These are phyloP conservation scores for Teunomyces kruisii DNA, from an alignment of 805 yeast species.

Conservation along the genomic window DNA sequence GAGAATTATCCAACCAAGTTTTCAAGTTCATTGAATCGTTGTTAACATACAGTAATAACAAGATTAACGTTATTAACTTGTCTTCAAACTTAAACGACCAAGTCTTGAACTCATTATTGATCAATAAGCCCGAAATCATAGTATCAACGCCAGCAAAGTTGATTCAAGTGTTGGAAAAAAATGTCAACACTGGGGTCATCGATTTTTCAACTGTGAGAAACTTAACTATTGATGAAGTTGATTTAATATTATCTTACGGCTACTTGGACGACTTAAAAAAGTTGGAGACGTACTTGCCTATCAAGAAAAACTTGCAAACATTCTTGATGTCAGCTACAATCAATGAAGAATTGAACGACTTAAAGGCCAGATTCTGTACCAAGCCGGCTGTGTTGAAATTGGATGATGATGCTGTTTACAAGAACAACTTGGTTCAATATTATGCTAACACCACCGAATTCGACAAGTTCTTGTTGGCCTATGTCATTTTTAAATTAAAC, in stretches of 20 bases:
- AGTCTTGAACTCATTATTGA: conserved; percentile 67
- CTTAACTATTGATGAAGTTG: conserved; percentile 93
- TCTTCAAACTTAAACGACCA: conserved; percentile 65
- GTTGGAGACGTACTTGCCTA: conserved; percentile 64
- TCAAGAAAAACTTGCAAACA: conserved; percentile 75
- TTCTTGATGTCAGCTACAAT: conserved; percentile 96
- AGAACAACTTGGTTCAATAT: conserved; percentile 72
- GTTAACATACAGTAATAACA: conserved; percentile 67
- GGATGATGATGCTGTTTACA: conserved; percentile 61
- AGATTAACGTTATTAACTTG: conserved; percentile 64
- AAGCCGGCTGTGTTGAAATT: conserved; percentile 79
- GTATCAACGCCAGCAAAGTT: conserved; percentile 87
- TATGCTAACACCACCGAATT: conserved; percentile 84
- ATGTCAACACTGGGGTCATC: conserved; percentile 35
- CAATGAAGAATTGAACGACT: conserved; percentile 75
- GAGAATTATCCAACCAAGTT: conserved; percentile 89
- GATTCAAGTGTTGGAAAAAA: conserved; percentile 51
- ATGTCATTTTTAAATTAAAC: conserved; percentile 86
- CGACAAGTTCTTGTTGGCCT: conserved; percentile 87
- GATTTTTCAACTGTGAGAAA: conserved; percentile 59
- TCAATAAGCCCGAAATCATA: conserved; percentile 75
- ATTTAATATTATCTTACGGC: conserved; percentile 85
- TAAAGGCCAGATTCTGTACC: conserved; percentile 78
- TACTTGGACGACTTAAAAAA: conserved; percentile 79
- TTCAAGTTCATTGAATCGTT: conserved; percentile 65